These are phyloP conservation scores for Leptographium procerum DNA, from an alignment of 2,329 filamentous ascomycete genomes.

Conservation along the genomic window DNA sequence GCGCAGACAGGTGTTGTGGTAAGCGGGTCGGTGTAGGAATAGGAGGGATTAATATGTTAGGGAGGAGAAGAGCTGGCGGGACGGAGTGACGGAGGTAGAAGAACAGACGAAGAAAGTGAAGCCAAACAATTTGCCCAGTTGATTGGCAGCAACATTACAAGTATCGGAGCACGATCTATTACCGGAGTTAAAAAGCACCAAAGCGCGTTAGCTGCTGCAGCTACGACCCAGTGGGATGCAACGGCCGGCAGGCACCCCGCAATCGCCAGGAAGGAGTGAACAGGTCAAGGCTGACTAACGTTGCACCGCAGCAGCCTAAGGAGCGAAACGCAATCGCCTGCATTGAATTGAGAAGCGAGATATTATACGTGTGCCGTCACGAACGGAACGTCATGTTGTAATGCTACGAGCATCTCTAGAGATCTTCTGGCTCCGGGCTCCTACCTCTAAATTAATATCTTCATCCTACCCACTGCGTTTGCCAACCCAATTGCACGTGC, in stretches of 20 bases:
- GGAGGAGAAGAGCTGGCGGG: neutral
- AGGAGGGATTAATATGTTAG: too few species aligned
- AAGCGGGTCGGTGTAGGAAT: neutral
- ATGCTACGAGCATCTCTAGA: neutral
- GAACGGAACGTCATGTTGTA: neutral
- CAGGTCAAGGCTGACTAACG: neutral
- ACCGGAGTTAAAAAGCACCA: neutral
- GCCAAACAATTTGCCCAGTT: slow-evolving; percentile 24
- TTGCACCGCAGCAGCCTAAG: neutral
- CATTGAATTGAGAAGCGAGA: neutral
- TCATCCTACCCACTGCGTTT: neutral
- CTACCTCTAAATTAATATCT: too few species aligned
- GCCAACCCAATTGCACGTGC: neutral
- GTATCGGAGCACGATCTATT: neutral
- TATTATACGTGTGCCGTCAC: neutral
- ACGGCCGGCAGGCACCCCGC: neutral
- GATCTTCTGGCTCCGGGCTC: too few species aligned
- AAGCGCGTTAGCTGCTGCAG: neutral
- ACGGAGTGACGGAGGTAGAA: neutral
- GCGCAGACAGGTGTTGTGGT: neutral
- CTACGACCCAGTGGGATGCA: neutral
- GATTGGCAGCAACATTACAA: neutral
- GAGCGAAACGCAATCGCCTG: neutral
- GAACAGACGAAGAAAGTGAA: neutral
- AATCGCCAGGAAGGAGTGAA: neutral